These are phyloP conservation scores for Laburnicola sp. DNA, from an alignment of 2,329 filamentous ascomycete species.

Conservation along the genomic window DNA sequence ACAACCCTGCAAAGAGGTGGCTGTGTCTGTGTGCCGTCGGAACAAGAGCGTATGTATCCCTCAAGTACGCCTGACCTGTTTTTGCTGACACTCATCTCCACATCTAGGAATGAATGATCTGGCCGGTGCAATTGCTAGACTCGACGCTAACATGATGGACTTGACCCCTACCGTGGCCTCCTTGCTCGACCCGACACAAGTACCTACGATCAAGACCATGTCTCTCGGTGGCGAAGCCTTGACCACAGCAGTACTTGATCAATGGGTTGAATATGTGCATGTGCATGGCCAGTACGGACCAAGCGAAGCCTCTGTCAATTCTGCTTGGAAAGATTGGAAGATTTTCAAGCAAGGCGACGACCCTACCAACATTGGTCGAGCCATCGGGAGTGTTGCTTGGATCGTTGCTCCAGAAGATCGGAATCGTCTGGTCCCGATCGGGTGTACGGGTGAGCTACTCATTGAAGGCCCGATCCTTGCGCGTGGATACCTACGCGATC, in stretches of 20 bases:
- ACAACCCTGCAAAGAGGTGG: slow-evolving; percentile 60
- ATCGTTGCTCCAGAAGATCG: slow-evolving; percentile 29
- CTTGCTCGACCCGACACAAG: background rate
- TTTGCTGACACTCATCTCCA: too few relatives aligned
- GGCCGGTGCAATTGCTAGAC: background rate
- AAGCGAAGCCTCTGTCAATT: slow-evolving; percentile 38
- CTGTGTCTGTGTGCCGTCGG: slow-evolving; percentile 61
- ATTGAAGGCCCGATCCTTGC: slow-evolving; percentile 57
- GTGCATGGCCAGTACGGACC: slow-evolving; percentile 48
- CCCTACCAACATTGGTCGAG: background rate
- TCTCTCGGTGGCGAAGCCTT: slow-evolving; percentile 11
- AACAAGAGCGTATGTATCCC: slow-evolving; percentile 40
- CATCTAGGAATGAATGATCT: background rate
- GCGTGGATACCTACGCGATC: slow-evolving; percentile 27
- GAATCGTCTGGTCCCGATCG: slow-evolving; percentile 16
- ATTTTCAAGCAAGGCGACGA: background rate
- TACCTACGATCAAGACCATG: background rate
- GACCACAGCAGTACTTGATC: slow-evolving; percentile 23
- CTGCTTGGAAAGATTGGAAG: background rate
- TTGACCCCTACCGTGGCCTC: background rate
- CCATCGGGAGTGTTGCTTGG: slow-evolving; percentile 55
- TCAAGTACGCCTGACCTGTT: too few relatives aligned
- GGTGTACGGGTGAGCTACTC: slow-evolving; percentile 52
- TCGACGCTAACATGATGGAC: background rate
- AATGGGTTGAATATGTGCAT: slow-evolving; percentile 44